Evolutionary conservation across 2,329 filamentous ascomycete genomes (phyloP), one percentile per base, ranked within the genome.

Genomic region (Pezicula radicicola): DNA sequence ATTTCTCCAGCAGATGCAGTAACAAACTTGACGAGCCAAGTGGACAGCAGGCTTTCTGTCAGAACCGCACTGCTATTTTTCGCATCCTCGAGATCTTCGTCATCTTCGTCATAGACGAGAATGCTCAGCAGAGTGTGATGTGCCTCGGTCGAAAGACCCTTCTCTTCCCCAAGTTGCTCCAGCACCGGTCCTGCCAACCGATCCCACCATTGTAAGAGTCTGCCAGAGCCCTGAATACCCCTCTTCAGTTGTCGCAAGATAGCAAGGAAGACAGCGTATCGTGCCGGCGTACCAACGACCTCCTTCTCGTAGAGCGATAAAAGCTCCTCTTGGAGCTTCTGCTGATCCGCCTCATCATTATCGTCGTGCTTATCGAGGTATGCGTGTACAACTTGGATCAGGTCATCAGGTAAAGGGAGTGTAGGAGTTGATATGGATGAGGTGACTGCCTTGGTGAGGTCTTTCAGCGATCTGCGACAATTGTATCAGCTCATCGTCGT

Each of bases 251-350:
- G 78, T 44, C 81, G 79, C 50, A 93, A 70, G 43, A 89, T 77
- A 46, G 79, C 78, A 16, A 92, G 75, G 69, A 92, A 94, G n/a
- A 83, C 72, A 8, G 80, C 82, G 64, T 81, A 79, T 59, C 82
- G 80, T 47, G 77, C 67, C 2, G 80, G 72, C 21, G 75, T 74
- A 33, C 78, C 77, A 21, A 75, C 75, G 53, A 92, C 80, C 57
- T 82, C 75, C 62, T 80, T 84, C 52, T 85, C 76, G 71, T 86
- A 91, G 49, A 89, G 77, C 21, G 75, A 70, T 39, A 86, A 72
- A 7, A 94, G 76, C 60, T 91, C 88, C 39, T 91, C 87, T 55
- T 91, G 84, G 47, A 91, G 75, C 52, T 85, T 83, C 58, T 89
- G 86, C n/a, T 83, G 78, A 39, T 83, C 77, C 51, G 77, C 71